These are phyloP conservation scores for Rossbeevera mucosa DNA, from an alignment of 768 basidiomycete species.

Conservation along the genomic window DNA sequence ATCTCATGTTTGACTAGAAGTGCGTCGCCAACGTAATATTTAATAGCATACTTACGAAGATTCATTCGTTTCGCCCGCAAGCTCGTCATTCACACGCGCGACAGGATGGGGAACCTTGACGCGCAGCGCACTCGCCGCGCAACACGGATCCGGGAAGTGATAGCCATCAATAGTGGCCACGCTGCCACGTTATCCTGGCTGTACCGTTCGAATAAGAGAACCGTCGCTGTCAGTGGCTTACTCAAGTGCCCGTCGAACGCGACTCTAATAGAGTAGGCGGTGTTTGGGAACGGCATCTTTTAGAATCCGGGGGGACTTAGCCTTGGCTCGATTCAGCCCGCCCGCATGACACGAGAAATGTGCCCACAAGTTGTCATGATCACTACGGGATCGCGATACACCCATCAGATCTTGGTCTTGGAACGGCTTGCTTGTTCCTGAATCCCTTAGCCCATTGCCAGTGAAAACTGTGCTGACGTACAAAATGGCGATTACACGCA, in stretches of 20 bases:
- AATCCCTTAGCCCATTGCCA: background rate
- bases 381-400: constrained; percentile 1
- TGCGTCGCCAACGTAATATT: constrained; percentile 12
- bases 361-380: constrained; percentile 15
- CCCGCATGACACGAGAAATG: constrained; percentile 9
- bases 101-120: background rate
- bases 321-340: constrained; percentile 2
- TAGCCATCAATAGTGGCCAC: constrained; percentile 2
- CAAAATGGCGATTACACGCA: constrained; percentile 12
- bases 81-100: constrained; percentile 14
- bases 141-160: constrained; percentile 8
- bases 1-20: background rate
- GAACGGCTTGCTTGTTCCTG: background rate
- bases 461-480: constrained; percentile 6
- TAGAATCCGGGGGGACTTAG: background rate
- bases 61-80: background rate
- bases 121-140: constrained; percentile 3
- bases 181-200: constrained; percentile 11
- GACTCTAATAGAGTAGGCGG: constrained; percentile 4
- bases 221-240: background rate
- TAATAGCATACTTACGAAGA: background rate
- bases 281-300: constrained; percentile 6
- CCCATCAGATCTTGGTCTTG: constrained; percentile 17
- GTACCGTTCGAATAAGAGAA: constrained; percentile 10
- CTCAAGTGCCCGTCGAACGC: constrained; percentile 16